Base-by-base conservation (phyloP, 345 rosid species). In the Eutrema heterophyllum region DNA sequence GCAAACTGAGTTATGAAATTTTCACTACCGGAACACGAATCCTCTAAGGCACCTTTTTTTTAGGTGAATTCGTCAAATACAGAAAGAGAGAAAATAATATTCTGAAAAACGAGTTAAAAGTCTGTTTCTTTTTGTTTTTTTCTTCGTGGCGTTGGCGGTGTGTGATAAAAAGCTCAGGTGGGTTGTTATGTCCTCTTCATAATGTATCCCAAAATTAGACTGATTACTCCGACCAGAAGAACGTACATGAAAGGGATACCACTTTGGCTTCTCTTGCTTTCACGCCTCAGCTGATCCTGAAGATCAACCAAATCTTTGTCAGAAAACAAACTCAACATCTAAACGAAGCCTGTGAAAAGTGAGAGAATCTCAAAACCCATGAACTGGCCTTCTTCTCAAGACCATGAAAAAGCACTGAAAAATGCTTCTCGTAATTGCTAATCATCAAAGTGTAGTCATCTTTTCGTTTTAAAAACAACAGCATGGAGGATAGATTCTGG, bases 121-220 rank as follows among this genome's bases (percentile, higher is more conserved):
- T 59, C 35, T 41, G 24, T 58, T 36, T 49, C 24, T 59, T 24
- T 48, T 49, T 9, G 1, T 5, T 51, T 30, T 15, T 2, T 51
- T 40, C 73, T 64, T 68, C 58, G 70, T 63, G 57, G 74, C 33
- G 44, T 27, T 21, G 24, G 24, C 24, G 24, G 60, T 26, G 62
- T 29, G 46, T 15, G 24, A 52, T 29, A 8, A 53, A n/a, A 2
- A 9, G 11, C 59, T 65, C n/a, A 3, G 38, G 68, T 41, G 10
- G 38, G 9, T 53, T 46, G 71, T 87, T 79, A 90, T 59, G 88
- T 74, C 60, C 80, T 83, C 86, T 89, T 89, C 85, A 91, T 15
- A 24, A 90, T 82, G 70, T 86, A 91, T 44, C 95, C 97, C 88
- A 91, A 76, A 69, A 94, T 62, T 79, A 91, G 63, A 55, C 96